Percentiles rank a stretch among this genome's conserved stretches.
Evolutionary conservation across 495 filamentous ascomycete genomes (phyloP).

Genomic region (Penicillium malachiteum): DNA sequence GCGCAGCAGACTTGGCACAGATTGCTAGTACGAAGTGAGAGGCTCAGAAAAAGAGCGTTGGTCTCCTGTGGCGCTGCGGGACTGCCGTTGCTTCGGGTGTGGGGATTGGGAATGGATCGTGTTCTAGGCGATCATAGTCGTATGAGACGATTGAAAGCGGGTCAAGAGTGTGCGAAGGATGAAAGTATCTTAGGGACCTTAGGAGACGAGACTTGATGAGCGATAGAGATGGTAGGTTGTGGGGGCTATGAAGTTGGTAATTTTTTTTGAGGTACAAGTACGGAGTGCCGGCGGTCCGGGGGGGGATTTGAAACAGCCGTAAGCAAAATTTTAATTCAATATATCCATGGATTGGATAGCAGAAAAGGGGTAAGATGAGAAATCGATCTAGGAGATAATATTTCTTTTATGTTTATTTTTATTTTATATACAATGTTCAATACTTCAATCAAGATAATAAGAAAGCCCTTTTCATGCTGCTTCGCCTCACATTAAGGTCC

Average conservation of each 20-base stretch:
- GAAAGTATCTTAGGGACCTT: neutral
- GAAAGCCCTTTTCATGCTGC: too few relatives aligned
- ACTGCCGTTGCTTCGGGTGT: neutral
- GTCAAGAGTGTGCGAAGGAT: neutral
- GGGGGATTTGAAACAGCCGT: too few relatives aligned
- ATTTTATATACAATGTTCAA: too few relatives aligned
- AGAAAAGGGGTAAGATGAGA: too few relatives aligned
- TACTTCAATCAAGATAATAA: too few relatives aligned
- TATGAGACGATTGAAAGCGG: neutral
- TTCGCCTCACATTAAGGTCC: too few relatives aligned
- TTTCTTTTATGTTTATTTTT: too few relatives aligned
- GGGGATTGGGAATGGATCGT: neutral
- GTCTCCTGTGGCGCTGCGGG: conserved; percentile 3
- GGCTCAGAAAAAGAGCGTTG: neutral
- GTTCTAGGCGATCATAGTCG: neutral
- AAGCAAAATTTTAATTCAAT: too few relatives aligned
- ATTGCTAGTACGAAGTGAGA: neutral
- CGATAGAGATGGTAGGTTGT: neutral
- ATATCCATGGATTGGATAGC: too few relatives aligned
- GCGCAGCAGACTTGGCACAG: neutral
- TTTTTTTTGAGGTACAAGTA: neutral
- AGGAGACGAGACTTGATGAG: neutral
- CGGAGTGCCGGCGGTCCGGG: too few relatives aligned
- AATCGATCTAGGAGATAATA: too few relatives aligned
- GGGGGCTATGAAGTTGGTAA: neutral